These are phyloP conservation scores for Penicillium hordei DNA, from an alignment of 2,329 filamentous ascomycete genomes.

Conservation along the genomic window DNA sequence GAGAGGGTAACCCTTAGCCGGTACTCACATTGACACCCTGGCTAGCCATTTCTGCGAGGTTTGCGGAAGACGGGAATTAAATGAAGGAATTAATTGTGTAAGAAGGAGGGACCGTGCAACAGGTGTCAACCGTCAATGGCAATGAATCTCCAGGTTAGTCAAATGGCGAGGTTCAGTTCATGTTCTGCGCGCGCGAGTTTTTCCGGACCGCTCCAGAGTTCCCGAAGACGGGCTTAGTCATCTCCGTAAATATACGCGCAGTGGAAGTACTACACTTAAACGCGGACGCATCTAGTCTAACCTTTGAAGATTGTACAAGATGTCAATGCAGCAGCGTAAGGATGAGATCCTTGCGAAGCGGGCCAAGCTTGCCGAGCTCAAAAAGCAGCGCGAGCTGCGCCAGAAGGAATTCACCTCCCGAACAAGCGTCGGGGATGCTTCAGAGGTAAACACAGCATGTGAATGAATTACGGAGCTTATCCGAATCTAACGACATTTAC, in stretches of 20 bases:
- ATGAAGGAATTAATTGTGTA: constrained; percentile 25
- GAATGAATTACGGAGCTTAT: constrained; percentile 10
- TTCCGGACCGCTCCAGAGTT: constrained; percentile 35
- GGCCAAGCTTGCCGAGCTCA: constrained; percentile 94
- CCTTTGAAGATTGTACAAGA: constrained; percentile 18
- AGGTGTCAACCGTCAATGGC: constrained; percentile 42
- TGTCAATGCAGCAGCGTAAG: constrained; percentile 67
- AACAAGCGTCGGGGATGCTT: constrained; percentile 65
- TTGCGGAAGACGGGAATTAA: constrained; percentile 44
- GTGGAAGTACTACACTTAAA: constrained; percentile 4
- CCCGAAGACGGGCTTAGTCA: constrained; percentile 38
- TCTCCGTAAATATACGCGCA: constrained; percentile 33
- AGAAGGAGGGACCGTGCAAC: constrained; percentile 34
- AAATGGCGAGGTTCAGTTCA: constrained; percentile 39
- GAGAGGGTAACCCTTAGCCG: constrained; percentile 18
- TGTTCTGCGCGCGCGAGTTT: constrained; percentile 42
- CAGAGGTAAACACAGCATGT: constrained; percentile 60
- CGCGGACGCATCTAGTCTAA: constrained; percentile 8
- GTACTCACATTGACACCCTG: constrained; percentile 66
- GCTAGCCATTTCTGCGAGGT: constrained; percentile 57
- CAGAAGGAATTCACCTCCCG: constrained; percentile 73
- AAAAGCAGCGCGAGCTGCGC: constrained; percentile 82
- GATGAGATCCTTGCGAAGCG: constrained; percentile 97
- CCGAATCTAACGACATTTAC: constrained; percentile 20
- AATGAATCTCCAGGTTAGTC: constrained; percentile 32